Evolutionary conservation across 2,329 filamentous ascomycete species (phyloP).

Genomic region (Lecanicillium sp.): DNA sequence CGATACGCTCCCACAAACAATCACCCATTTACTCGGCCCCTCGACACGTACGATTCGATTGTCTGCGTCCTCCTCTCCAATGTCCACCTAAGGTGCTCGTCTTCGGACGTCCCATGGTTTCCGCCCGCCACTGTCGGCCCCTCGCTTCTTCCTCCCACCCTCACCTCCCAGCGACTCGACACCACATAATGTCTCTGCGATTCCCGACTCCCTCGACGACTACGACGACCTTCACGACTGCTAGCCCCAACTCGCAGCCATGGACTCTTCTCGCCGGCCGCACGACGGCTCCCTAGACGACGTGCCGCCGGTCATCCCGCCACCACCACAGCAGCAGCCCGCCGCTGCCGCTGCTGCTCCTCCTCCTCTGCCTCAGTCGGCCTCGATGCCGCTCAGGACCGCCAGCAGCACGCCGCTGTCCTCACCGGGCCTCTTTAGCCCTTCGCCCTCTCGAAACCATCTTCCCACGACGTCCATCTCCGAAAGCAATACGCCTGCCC

Average conservation of each 20-base stretch:
- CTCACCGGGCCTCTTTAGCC: constrained; percentile 55
- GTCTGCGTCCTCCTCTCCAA: not conserved
- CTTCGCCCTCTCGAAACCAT: constrained; percentile 34
- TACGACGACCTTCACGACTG: constrained; percentile 4
- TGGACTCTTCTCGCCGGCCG: no score
- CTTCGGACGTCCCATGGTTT: constrained; percentile 8
- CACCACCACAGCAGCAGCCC: no score
- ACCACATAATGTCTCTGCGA: constrained; percentile 7
- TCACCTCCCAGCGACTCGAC: no score
- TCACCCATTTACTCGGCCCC: no score
- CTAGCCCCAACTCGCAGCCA: no score
- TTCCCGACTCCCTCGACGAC: constrained; percentile 8
- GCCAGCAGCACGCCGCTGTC: constrained; percentile 51
- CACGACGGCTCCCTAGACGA: no score
- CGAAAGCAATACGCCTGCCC: constrained; percentile 46
- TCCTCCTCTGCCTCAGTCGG: constrained; percentile 21
- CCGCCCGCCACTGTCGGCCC: no score
- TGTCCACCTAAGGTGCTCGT: constrained; percentile 7
- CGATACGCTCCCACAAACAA: no score
- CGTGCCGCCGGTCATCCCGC: no score
- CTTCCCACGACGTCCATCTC: constrained; percentile 34
- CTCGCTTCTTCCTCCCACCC: no score
- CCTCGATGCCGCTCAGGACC: constrained; percentile 37
- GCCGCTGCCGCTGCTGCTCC: not conserved
- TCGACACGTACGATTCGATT: no score